phyloP scores from a whole-genome alignment of 1,284 basidiomycete species.

The Baeospora myosura region DNA sequence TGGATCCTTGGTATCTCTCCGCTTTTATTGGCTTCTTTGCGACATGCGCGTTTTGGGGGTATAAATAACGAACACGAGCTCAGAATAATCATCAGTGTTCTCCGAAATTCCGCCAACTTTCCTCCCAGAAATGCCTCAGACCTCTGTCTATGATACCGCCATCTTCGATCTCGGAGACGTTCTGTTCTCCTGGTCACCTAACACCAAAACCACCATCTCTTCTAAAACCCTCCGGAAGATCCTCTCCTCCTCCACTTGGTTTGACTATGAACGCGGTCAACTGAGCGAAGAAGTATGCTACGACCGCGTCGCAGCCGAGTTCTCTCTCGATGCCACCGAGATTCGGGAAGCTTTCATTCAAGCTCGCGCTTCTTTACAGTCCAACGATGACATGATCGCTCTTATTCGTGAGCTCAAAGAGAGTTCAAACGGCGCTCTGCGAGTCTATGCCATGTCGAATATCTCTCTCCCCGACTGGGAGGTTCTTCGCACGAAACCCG shows the following conservation, averaged over 20 bases:
- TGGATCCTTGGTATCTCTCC: too few species aligned
- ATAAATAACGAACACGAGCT: too few species aligned
- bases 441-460: slow-evolving; percentile 53
- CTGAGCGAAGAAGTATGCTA: slow-evolving; percentile 43
- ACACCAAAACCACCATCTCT: slow-evolving; percentile 40
- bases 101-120: too few species aligned
- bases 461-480: slow-evolving; percentile 49
- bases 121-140: background rate
- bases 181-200: slow-evolving; percentile 48
- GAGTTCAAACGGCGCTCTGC: slow-evolving; percentile 26
- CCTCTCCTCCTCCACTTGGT: slow-evolving; percentile 44
- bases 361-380: slow-evolving; percentile 38
- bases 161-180: slow-evolving; percentile 53
- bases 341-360: slow-evolving; percentile 36
- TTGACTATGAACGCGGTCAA: slow-evolving; percentile 46
- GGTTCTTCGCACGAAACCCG: slow-evolving; percentile 35
- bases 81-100: too few species aligned
- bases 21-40: too few species aligned
- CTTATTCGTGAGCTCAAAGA: slow-evolving; percentile 41
- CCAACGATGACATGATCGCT: slow-evolving; percentile 36
- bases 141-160: slow-evolving; percentile 23
- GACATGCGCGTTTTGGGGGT: too few species aligned
- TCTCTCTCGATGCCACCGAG: slow-evolving; percentile 30
- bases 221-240: slow-evolving; percentile 37
- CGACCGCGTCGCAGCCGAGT: slow-evolving; percentile 31